These are phyloP conservation scores for Colletotrichum sp. DNA, from an alignment of 2,329 filamentous ascomycete species.

Conservation along the genomic window DNA sequence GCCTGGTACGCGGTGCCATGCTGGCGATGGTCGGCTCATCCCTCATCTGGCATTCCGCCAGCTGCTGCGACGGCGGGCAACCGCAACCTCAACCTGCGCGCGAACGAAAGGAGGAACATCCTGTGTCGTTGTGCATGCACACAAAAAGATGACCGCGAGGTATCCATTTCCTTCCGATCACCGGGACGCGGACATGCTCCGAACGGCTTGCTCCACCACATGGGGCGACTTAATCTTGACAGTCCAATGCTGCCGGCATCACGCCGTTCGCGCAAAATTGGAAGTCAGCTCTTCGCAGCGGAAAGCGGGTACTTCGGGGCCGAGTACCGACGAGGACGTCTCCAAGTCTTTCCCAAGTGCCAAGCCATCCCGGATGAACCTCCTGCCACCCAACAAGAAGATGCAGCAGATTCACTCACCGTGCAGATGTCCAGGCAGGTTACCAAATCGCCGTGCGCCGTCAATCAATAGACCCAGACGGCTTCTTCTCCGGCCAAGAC, in stretches of 20 bases:
- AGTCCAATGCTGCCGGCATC: not conserved
- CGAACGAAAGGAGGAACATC: not conserved
- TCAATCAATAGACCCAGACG: not conserved
- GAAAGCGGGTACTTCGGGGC: slow-evolving; percentile 17
- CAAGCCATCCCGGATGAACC: not conserved
- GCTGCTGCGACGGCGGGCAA: not conserved
- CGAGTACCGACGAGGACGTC: slow-evolving; percentile 1
- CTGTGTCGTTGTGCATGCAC: not conserved
- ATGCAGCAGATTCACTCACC: not conserved
- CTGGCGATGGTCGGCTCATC: slow-evolving; percentile 5
- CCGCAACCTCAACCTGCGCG: not conserved
- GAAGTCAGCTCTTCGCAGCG: not conserved
- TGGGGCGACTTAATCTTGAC: slow-evolving; percentile 14
- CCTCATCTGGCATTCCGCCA: not conserved
- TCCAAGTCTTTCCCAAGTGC: not conserved
- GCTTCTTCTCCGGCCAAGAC: not conserved
- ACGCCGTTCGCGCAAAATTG: not conserved
- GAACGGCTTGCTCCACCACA: not conserved
- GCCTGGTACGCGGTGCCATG: not conserved
- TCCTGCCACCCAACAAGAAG: not conserved
- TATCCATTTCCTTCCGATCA: not conserved
- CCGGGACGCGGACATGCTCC: slow-evolving; percentile 4
- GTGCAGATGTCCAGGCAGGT: not conserved
- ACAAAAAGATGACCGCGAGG: not conserved
- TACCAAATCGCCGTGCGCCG: not conserved